These are phyloP conservation scores for Penicillium arizonense DNA, from an alignment of 495 filamentous ascomycete genomes.

Conservation along the genomic window DNA sequence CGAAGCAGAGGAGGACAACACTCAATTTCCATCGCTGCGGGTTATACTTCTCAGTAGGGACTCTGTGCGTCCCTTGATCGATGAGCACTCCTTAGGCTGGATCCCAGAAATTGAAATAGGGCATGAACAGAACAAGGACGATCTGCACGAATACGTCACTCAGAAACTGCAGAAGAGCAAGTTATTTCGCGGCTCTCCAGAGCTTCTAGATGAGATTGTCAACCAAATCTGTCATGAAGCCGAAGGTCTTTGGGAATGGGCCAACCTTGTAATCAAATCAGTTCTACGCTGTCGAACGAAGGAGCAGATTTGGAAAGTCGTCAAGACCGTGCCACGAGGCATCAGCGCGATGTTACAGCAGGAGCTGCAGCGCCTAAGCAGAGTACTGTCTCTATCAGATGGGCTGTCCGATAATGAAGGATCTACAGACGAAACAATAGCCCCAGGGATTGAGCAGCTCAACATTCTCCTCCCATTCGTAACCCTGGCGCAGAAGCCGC, in stretches of 20 bases:
- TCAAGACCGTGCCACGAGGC: slow-evolving; percentile 9
- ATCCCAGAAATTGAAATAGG: slow-evolving; percentile 7
- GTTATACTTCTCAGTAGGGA: slow-evolving; percentile 17
- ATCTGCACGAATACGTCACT: slow-evolving; percentile 7
- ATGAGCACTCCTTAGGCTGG: slow-evolving; percentile 6
- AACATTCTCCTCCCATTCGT: slow-evolving; percentile 12
- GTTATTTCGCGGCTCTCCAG: slow-evolving; percentile 2
- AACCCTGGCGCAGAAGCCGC: slow-evolving; percentile 6
- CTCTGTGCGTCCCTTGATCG: slow-evolving; percentile 5
- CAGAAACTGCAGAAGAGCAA: slow-evolving; percentile 5
- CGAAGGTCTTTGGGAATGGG: slow-evolving; percentile 21
- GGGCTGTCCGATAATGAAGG: too few relatives aligned
- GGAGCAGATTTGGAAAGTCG: slow-evolving; percentile 10
- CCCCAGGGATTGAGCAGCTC: slow-evolving; percentile 8
- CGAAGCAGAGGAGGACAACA: too few relatives aligned
- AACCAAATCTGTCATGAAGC: slow-evolving; percentile 3
- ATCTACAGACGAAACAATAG: too few relatives aligned
- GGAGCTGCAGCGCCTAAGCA: slow-evolving; percentile 12
- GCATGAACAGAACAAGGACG: slow-evolving; percentile 10
- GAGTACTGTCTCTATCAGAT: slow-evolving; percentile 6
- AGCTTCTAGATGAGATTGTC: slow-evolving; percentile 8
- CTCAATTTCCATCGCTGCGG: not conserved
- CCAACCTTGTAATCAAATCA: slow-evolving; percentile 17
- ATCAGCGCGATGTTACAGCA: slow-evolving; percentile 12
- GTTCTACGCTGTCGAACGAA: slow-evolving; percentile 12